phyloP scores from a whole-genome alignment of 257 asterid genomes.

The Jasminum sambac region DNA sequence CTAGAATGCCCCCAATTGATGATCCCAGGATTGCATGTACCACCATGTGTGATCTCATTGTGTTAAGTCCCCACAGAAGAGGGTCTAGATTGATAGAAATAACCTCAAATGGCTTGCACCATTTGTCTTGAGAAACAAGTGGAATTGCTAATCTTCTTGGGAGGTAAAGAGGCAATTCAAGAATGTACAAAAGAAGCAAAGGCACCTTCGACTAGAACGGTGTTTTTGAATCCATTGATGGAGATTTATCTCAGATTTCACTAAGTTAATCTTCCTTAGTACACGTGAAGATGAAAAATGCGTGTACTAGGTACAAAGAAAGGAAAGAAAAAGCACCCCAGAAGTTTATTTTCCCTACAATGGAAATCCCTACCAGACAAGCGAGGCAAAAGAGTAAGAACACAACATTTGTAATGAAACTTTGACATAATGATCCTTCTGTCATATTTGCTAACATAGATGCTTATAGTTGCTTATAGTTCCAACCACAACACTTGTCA shows the following conservation, averaged over 20 bases:
- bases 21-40: neutral
- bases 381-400: slow-evolving; percentile 22
- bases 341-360: slow-evolving; percentile 28
- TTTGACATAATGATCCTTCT: slow-evolving; percentile 9
- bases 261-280: neutral
- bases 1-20: neutral
- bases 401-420: slow-evolving; percentile 14
- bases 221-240: neutral
- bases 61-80: slow-evolving; percentile 24
- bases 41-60: neutral
- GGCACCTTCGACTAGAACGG: neutral
- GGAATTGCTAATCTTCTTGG: no score
- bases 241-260: neutral
- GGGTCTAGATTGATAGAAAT: slow-evolving; percentile 19
- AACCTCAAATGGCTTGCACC: no score
- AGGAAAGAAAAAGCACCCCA: slow-evolving; percentile 34
- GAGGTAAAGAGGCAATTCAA: slow-evolving; percentile 24
- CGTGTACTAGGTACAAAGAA: slow-evolving; percentile 24
- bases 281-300: neutral
- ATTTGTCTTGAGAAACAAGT: no score
- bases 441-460: slow-evolving; percentile 5
- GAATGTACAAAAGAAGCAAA: neutral
- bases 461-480: slow-evolving; percentile 22
- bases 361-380: slow-evolving; percentile 23
- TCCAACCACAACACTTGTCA: slow-evolving; percentile 24